phyloP scores from a whole-genome alignment of 257 asterid genomes.

The Solanum sparsipilum region DNA sequence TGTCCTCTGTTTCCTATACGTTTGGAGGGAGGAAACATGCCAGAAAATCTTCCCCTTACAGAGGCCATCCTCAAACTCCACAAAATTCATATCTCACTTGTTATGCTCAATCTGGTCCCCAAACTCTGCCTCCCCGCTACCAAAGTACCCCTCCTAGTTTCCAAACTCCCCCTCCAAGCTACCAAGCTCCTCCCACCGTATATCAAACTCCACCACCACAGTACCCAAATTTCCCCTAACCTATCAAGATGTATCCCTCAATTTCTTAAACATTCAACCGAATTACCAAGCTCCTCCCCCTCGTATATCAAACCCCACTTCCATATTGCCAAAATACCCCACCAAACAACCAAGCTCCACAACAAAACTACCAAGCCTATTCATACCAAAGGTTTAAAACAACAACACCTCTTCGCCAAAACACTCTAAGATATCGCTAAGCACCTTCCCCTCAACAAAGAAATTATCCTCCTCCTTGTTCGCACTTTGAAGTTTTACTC shows the following conservation, averaged over 20 bases:
- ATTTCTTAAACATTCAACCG: neutral
- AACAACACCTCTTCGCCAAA: neutral
- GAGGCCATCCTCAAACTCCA: too few relatives aligned
- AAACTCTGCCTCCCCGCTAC: too few relatives aligned
- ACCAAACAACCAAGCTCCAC: neutral
- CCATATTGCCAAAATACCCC: neutral
- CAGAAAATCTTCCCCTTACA: too few relatives aligned
- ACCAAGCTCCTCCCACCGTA: too few relatives aligned
- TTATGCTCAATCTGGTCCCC: too few relatives aligned
- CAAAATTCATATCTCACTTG: too few relatives aligned
- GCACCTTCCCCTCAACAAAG: fast-evolving
- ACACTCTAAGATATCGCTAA: too few relatives aligned
- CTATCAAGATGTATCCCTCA: neutral
- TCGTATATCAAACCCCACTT: neutral
- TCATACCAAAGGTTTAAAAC: too few relatives aligned
- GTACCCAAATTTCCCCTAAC: neutral
- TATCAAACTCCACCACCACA: neutral
- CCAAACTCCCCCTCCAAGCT: too few relatives aligned
- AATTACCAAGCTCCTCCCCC: neutral
- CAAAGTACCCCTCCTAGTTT: too few relatives aligned
- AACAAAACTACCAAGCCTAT: neutral
- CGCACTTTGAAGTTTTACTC: neutral
- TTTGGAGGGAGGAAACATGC: too few relatives aligned
- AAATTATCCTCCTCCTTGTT: neutral
- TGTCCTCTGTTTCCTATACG: too few relatives aligned